These are phyloP conservation scores for Penicillium canescens DNA, from an alignment of 495 filamentous ascomycete genomes.

Conservation along the genomic window DNA sequence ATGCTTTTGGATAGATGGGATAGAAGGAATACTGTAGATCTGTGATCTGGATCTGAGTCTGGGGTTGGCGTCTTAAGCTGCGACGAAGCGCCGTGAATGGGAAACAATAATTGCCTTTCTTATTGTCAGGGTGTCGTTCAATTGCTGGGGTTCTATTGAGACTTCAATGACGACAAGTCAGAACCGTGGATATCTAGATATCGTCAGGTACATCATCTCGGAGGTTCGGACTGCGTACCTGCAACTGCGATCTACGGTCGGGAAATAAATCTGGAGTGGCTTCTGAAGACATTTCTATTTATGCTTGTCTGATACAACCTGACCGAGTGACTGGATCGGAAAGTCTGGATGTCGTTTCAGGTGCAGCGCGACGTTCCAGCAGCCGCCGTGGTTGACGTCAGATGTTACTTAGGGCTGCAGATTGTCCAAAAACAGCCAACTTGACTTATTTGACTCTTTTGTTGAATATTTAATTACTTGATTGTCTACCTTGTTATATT, in stretches of 20 bases:
- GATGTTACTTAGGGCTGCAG: slow-evolving; percentile 11
- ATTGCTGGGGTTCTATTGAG: background rate
- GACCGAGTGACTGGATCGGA: slow-evolving; percentile 9
- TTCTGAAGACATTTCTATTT: background rate
- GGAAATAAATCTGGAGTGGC: too few relatives aligned
- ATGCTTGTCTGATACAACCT: slow-evolving; percentile 11
- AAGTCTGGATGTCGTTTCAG: slow-evolving; percentile 24
- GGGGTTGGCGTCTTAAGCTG: background rate
- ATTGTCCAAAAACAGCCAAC: background rate
- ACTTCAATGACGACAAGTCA: background rate
- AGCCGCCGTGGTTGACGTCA: slow-evolving; percentile 39
- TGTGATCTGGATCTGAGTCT: background rate
- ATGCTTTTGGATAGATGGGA: background rate
- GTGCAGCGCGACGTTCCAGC: slow-evolving; percentile 20
- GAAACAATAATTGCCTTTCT: background rate
- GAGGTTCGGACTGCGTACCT: too few relatives aligned
- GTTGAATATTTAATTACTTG: background rate
- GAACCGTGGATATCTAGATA: too few relatives aligned
- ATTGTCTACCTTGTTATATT: background rate
- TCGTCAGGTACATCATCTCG: too few relatives aligned
- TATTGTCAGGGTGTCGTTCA: background rate
- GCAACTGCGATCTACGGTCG: too few relatives aligned
- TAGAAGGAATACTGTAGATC: too few relatives aligned
- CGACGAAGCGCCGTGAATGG: background rate
- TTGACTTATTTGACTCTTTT: background rate